These are phyloP conservation scores for Flaveria brownii DNA, from an alignment of 129 eudicot species.

Conservation along the genomic window DNA sequence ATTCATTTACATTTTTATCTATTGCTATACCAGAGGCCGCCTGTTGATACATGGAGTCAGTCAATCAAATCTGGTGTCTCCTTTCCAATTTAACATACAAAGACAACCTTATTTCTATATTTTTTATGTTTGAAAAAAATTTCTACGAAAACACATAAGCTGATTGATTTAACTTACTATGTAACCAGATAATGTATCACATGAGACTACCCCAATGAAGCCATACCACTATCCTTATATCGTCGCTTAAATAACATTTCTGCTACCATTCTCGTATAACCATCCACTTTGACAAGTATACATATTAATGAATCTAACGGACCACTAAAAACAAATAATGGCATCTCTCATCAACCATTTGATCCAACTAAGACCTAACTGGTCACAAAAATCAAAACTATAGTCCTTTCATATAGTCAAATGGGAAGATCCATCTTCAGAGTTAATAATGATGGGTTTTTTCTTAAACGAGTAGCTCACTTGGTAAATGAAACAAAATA, in stretches of 20 bases:
- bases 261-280: slow-evolving; percentile 10
- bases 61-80: slow-evolving; percentile 1
- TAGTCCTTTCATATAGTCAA: slow-evolving; percentile 4
- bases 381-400: slow-evolving; percentile 1
- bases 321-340: not conserved
- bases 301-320: not conserved
- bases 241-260: not conserved
- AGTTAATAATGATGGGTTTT: not conserved
- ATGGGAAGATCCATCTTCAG: slow-evolving; percentile 5
- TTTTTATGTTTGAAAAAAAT: slow-evolving; percentile 2
- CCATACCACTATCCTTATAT: not conserved
- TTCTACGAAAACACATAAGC: slow-evolving; percentile 10
- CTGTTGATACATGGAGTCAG: not conserved
- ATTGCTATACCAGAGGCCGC: slow-evolving; percentile 1
- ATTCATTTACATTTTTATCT: slow-evolving; percentile 10
- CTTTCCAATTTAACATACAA: slow-evolving; percentile 1
- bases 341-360: not conserved
- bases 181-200: slow-evolving; percentile 9
- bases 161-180: not conserved
- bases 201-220: slow-evolving; percentile 17
- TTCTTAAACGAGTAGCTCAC: not conserved
- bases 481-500: slow-evolving; percentile 18
- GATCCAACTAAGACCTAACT: not conserved
- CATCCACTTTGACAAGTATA: slow-evolving; percentile 19
- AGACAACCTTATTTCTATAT: slow-evolving; percentile 14